Conservation (phyloP, 83 land plant species). For the Diphasiastrum complanatum region DNA sequence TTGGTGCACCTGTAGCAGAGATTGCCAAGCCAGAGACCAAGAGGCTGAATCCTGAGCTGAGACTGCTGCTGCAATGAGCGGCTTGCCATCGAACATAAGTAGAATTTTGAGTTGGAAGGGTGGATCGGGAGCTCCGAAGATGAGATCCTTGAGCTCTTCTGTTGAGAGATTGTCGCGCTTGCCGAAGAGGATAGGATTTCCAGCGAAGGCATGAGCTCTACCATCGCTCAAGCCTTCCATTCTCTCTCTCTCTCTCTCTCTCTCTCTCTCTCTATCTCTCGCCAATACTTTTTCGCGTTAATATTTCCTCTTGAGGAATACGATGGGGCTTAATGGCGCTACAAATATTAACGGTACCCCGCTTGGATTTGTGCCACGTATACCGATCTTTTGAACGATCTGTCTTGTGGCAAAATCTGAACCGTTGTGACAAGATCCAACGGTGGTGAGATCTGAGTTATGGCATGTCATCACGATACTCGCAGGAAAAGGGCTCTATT, state of each 20-base stretch:
- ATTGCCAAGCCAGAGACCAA: constrained; percentile 75
- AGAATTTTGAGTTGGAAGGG: constrained; percentile 34
- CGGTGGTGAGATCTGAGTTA: too few relatives aligned
- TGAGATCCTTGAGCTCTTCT: constrained; percentile 8
- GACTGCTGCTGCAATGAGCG: constrained; percentile 36
- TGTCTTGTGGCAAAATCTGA: too few relatives aligned
- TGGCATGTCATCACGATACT: too few relatives aligned
- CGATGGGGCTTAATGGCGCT: too few relatives aligned
- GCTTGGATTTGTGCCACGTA: too few relatives aligned
- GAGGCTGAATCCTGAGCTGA: not conserved
- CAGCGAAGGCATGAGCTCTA: constrained; percentile 65
- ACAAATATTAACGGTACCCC: too few relatives aligned
- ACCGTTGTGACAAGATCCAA: too few relatives aligned
- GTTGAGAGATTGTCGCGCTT: constrained; percentile 35
- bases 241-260: constrained; percentile 6
- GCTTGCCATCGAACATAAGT: constrained; percentile 64
- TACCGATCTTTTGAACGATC: too few relatives aligned
- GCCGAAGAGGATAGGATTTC: constrained; percentile 48
- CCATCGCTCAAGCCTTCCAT: constrained; percentile 3
- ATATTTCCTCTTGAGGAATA: too few relatives aligned
- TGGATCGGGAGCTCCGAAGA: constrained; percentile 1
- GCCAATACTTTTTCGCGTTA: too few relatives aligned
- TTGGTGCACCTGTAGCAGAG: constrained; percentile 22
- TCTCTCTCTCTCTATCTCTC: too few relatives aligned
- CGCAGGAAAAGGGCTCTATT: too few relatives aligned